Percentiles rank a stretch among this genome's conserved stretches.
Evolutionary conservation across 257 asterid species (phyloP).

Genomic region (Salvia splendens): DNA sequence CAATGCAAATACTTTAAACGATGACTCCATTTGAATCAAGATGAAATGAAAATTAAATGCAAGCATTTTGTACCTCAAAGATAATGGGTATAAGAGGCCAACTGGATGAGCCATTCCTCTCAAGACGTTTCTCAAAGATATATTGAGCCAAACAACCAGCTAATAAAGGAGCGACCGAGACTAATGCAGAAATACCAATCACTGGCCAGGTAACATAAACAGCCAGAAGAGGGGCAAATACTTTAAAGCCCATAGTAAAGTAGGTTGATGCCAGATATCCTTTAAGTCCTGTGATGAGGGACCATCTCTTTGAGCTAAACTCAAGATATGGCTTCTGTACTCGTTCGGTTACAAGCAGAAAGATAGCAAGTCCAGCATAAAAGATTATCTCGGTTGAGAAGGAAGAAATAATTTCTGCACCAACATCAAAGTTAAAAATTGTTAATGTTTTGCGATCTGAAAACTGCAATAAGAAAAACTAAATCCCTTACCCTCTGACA

Average conservation of each 20-base stretch:
- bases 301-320: constrained; percentile 87
- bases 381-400: constrained; percentile 59
- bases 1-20: constrained; percentile 12
- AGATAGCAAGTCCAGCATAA: constrained; percentile 72
- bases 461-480: not conserved
- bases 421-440: constrained; percentile 27
- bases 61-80: constrained; percentile 62
- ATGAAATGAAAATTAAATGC: not conserved
- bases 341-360: constrained; percentile 55
- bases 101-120: constrained; percentile 59
- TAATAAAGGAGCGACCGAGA: constrained; percentile 72
- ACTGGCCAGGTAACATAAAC: constrained; percentile 78
- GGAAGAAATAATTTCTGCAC: constrained; percentile 72
- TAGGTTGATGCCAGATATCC: constrained; percentile 72
- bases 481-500: not conserved
- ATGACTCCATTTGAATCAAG: constrained; percentile 1
- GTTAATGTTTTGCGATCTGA: constrained; percentile 11
- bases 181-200: constrained; percentile 67
- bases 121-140: constrained; percentile 57
- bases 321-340: constrained; percentile 90
- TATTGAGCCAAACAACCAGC: constrained; percentile 65
- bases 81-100: constrained; percentile 93
- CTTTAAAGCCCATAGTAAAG: constrained; percentile 72
- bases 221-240: constrained; percentile 66
- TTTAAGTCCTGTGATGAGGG: constrained; percentile 85